phyloP scores from a whole-genome alignment of 768 basidiomycete genomes.

The Dacryopinax spathularia region DNA sequence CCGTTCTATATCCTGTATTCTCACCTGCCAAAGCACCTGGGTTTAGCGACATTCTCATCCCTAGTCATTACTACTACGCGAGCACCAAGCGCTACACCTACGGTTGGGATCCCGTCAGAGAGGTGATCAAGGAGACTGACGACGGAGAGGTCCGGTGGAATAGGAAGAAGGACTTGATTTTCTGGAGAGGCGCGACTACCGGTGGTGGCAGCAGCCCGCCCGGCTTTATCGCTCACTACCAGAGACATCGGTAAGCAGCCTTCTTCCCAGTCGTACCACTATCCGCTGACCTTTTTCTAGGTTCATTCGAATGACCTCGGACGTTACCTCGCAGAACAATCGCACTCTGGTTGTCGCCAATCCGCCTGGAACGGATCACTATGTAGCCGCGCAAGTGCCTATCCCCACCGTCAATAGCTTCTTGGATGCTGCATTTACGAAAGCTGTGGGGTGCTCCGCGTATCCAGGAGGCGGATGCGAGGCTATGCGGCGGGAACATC shows the following conservation, averaged over 20 bases:
- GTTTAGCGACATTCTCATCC: constrained; percentile 81
- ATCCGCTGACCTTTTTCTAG: constrained; percentile 17
- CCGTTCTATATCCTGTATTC: constrained; percentile 82
- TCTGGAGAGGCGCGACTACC: constrained; percentile 93
- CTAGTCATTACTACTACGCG: constrained; percentile 91
- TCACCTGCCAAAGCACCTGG: constrained; percentile 79
- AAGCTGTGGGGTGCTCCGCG: constrained; percentile 47
- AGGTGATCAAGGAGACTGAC: constrained; percentile 61
- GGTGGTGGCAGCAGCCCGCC: constrained; percentile 82
- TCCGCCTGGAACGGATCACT: constrained; percentile 42
- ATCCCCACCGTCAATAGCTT: constrained; percentile 51
- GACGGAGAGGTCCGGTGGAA: constrained; percentile 82
- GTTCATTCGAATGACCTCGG: constrained; percentile 70
- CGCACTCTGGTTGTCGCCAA: constrained; percentile 57
- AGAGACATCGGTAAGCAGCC: constrained; percentile 56
- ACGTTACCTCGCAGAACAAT: constrained; percentile 31
- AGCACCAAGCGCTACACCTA: constrained; percentile 74
- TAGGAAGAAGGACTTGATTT: constrained; percentile 69
- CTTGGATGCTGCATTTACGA: constrained; percentile 74
- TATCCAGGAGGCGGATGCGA: constrained; percentile 61
- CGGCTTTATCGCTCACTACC: constrained; percentile 69
- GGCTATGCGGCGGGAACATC: constrained; percentile 47
- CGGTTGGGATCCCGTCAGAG: constrained; percentile 69
- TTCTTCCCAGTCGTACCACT: constrained; percentile 11
- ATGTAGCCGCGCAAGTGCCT: constrained; percentile 48